These are phyloP conservation scores for Domatiomyces catenatus DNA, from an alignment of 2,329 filamentous ascomycete species.

Conservation along the genomic window DNA sequence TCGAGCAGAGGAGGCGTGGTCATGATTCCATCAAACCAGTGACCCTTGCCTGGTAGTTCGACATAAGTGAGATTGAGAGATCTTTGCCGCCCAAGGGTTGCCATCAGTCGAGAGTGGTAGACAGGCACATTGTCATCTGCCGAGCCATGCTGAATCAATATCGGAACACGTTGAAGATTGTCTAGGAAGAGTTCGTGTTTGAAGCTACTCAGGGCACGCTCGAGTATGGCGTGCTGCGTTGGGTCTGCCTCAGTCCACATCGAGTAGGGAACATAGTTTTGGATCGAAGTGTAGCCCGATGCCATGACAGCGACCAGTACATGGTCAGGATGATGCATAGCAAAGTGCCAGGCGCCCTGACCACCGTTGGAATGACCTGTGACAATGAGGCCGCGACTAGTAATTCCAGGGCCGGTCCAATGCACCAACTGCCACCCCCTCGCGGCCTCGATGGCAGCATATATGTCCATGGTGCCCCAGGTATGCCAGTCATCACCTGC, in stretches of 20 bases:
- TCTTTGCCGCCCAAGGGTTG: constrained; percentile 32
- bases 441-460: constrained; percentile 37
- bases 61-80: constrained; percentile 31
- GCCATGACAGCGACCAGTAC: constrained; percentile 41
- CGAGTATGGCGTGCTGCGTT: constrained; percentile 31
- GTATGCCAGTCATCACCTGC: constrained; percentile 47
- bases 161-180: constrained; percentile 37
- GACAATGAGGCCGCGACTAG: constrained; percentile 36
- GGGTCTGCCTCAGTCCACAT: constrained; percentile 42
- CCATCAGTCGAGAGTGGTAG: constrained; percentile 42
- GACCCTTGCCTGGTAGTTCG: constrained; percentile 34
- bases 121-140: constrained; percentile 43
- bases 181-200: constrained; percentile 39
- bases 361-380: constrained; percentile 46
- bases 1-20: constrained; percentile 33
- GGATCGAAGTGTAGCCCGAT: constrained; percentile 44
- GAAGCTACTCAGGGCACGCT: constrained; percentile 36
- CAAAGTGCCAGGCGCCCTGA: constrained; percentile 42
- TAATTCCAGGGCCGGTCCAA: constrained; percentile 35
- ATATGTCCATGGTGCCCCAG: constrained; percentile 42
- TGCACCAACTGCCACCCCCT: constrained; percentile 32
- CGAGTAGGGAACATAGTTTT: constrained; percentile 42
- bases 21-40: constrained; percentile 43
- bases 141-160: constrained; percentile 42
- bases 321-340: constrained; percentile 42